These are phyloP conservation scores for Houttuynia cordata DNA, from an alignment of 164 flowering plant species.

Conservation along the genomic window DNA sequence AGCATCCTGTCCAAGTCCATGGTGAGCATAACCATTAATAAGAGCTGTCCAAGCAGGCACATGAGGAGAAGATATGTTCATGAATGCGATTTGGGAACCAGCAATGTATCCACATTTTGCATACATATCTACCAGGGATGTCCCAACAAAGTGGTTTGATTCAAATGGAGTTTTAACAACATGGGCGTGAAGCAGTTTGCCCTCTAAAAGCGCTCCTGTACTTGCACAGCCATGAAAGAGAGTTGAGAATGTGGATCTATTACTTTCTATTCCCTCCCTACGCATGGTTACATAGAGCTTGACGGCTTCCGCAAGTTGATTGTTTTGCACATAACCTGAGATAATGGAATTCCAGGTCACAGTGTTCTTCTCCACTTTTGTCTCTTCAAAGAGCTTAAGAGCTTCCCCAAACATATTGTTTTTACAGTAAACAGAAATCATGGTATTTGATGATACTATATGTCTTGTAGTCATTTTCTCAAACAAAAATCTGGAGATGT, in stretches of 20 bases:
- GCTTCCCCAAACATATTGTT: slow-evolving; percentile 41
- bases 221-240: slow-evolving; percentile 53
- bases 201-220: slow-evolving; percentile 48
- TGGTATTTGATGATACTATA: slow-evolving; percentile 32
- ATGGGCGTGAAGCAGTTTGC: slow-evolving; percentile 43
- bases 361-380: slow-evolving; percentile 29
- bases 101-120: slow-evolving; percentile 62
- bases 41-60: slow-evolving; percentile 74
- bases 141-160: slow-evolving; percentile 54
- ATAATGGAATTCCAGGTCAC: slow-evolving; percentile 81
- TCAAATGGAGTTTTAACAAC: slow-evolving; percentile 47
- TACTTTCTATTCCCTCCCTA: slow-evolving; percentile 25
- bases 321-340: slow-evolving; percentile 42
- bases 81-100: slow-evolving; percentile 44
- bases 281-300: slow-evolving; percentile 38
- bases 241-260: slow-evolving; percentile 55
- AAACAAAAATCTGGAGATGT: slow-evolving; percentile 38
- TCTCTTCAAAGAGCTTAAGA: slow-evolving; percentile 39
- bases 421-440: slow-evolving; percentile 47
- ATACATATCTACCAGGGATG: slow-evolving; percentile 70
- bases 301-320: slow-evolving; percentile 41
- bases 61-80: slow-evolving; percentile 40
- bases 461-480: slow-evolving; percentile 33
- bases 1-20: slow-evolving; percentile 48
- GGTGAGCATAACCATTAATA: slow-evolving; percentile 54